A percentile compares a stretch with the other conserved stretches of the same genome.
Evolutionary conservation across 495 filamentous ascomycete species (phyloP).

Genomic region (Aspergillus sclerotiicarbonarius): DNA sequence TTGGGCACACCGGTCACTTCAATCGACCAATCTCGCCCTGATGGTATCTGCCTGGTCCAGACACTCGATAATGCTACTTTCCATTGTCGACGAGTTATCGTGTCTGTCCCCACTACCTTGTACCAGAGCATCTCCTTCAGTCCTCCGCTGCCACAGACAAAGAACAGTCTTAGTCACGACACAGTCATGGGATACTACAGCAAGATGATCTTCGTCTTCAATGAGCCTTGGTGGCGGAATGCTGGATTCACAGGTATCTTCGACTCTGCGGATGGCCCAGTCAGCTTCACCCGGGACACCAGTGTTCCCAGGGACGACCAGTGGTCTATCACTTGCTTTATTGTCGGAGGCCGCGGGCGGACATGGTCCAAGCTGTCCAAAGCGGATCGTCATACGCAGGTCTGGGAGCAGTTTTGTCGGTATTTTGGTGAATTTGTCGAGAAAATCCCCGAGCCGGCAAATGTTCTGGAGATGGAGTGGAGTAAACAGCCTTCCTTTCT

Average conservation of each 20-base stretch:
- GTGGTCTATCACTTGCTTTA: conserved; percentile 41
- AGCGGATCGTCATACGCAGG: too few relatives aligned
- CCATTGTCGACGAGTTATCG: conserved; percentile 33
- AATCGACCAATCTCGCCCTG: neutral
- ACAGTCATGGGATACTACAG: conserved; percentile 34
- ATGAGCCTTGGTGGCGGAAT: conserved; percentile 39
- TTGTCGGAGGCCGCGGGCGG: conserved; percentile 30
- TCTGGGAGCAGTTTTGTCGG: too few relatives aligned
- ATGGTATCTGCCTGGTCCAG: too few relatives aligned
- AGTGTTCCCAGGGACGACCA: conserved; percentile 25
- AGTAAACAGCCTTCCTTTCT: conserved; percentile 8
- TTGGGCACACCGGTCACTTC: conserved; percentile 15
- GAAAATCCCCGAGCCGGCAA: too few relatives aligned
- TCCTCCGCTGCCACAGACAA: conserved; percentile 22
- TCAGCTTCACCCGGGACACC: conserved; percentile 38
- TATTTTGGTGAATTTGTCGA: too few relatives aligned
- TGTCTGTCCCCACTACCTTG: conserved; percentile 32
- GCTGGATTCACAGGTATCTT: conserved; percentile 32
- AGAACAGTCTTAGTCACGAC: conserved; percentile 10
- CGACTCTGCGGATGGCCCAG: conserved; percentile 30
- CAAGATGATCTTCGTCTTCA: conserved; percentile 35
- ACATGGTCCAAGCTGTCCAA: conserved; percentile 23
- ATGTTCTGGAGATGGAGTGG: too few relatives aligned
- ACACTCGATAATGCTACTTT: conserved; percentile 8
- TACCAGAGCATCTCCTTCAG: conserved; percentile 34